Evolutionary conservation across 129 eudicot genomes (phyloP), one percentile per base, ranked within the genome.

Genomic region (Heracleum sosnowskyi): DNA sequence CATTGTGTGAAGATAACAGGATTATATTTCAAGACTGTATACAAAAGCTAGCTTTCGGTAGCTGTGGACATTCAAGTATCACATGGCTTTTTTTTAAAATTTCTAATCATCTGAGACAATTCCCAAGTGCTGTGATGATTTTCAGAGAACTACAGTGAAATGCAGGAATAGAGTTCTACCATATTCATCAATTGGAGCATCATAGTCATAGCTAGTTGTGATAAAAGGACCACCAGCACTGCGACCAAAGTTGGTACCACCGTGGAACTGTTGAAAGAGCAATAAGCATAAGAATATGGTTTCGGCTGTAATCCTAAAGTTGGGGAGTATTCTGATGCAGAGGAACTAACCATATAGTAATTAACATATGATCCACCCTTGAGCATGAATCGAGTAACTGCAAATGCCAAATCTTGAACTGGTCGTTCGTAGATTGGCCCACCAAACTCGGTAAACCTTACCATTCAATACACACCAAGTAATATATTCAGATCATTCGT

Each of bases 191-290:
- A 95, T 87, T 10, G 99, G 99, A 79, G 99, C 97, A 86, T 95
- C 97, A 77, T 95, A 95, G 79, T 95, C 99, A 53, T 95, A 95
- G 83, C 97, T 95, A 5, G 99, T 95, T 36, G 99, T 90, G 62
- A 92, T 85, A 74, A 95, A 95, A 57, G 97, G 97, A 44, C 99
- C 97, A 63, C 97, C 99, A 28, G 93, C 86, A 34, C 91, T 87
- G 75, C 97, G 96, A 31, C 93, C 99, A 78, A 95, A 95, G 88
- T 95, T 95, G 40, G 99, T 95, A 78, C 99, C 99, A 12, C 99
- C 99, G 75, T 95, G 99, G 76, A 80, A 95, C 99, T 95, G 88
- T 63, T 73, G 80, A 73, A 60, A 16, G 16, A 73, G 75, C 28
- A 75, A 55, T 18, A 36, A 41, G 70, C 26, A 74, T 40, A 37